Base-by-base conservation (phyloP, 2,329 filamentous ascomycete species). In the Aspergillus niger region DNA sequence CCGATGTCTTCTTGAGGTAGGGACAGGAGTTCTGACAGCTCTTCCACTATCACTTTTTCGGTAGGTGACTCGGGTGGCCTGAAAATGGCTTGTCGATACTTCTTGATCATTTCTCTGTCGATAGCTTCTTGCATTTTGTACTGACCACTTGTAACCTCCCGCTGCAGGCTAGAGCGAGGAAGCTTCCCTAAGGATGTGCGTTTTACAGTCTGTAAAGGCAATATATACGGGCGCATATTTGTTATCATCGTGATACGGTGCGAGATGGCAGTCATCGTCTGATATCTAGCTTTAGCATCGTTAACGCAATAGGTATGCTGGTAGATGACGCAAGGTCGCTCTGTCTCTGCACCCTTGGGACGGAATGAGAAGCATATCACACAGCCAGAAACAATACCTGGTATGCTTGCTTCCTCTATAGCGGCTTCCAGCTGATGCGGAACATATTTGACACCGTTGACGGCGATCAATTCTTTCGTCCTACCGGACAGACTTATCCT, bases 361-460 rank as follows among this genome's bases (percentile, higher is more conserved):
- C 76, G 72, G 30, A 63, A 57, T 1, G 63, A 69, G 71, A 85
- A 85, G 15, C 77, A 74, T 1, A 80, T 70, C 0, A 69, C 74
- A 64, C 65, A 78, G 0, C 63, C 67, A 63, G 24, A 70, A 36
- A 26, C 74, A 67, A 17, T 66, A 17, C 61, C 63, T n/a, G 52
- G 38, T 10, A 65, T 60, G 3, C 56, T 30, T 1, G 73, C 72
- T n/a, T 74, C 57, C 41, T 81, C 76, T 2, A 83, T 63, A 0
- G 74, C 70, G 1, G 62, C 54, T 39, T 83, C 76, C 3, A 84
- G 63, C 8, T 78, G 77, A 5, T 71, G 57, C 0, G 76, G 69
- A 17, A 60, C 61, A 30, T 76, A 71, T 24, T 82, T 83, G 54
- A 81, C 69, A 0, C 80, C 81, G 58, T 83, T 83, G 61, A 83